A percentile compares a stretch with the other conserved stretches of the same genome.
These are phyloP conservation scores for Anthracocystis panici-leucophaei DNA, from an alignment of 1,284 basidiomycete genomes.

Conservation along the genomic window DNA sequence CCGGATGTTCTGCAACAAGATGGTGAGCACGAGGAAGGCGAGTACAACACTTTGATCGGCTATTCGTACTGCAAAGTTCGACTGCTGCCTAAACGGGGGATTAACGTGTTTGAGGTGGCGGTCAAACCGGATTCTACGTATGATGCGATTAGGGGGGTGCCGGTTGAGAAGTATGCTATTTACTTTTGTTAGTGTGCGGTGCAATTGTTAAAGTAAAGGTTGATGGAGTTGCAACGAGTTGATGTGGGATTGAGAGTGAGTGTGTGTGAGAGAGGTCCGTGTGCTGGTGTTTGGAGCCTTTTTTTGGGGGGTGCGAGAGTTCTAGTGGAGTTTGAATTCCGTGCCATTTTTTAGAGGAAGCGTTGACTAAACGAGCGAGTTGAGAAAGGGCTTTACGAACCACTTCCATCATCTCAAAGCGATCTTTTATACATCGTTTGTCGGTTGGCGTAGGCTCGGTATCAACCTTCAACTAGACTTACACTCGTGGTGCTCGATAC, in stretches of 20 bases:
- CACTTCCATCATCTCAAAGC: no score
- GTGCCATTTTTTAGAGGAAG: not conserved
- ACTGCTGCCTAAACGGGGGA: conserved; percentile 36
- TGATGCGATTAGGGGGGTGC: conserved; percentile 11
- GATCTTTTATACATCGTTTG: no score
- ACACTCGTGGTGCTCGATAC: no score
- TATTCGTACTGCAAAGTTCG: conserved; percentile 33
- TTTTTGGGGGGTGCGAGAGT: conserved; percentile 1
- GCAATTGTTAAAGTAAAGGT: not conserved
- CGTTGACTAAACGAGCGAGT: not conserved
- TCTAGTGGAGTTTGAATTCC: not conserved
- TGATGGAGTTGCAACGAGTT: no score
- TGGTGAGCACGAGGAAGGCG: not conserved
- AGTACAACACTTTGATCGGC: conserved; percentile 8
- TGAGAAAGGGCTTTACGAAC: no score
- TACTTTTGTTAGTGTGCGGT: conserved; percentile 33
- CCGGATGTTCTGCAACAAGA: conserved; percentile 15
- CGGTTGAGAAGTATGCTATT: conserved; percentile 37
- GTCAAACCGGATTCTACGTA: conserved; percentile 18
- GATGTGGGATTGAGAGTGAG: not conserved
- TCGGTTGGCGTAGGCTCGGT: no score
- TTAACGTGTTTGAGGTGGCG: conserved; percentile 45
- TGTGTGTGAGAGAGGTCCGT: not conserved
- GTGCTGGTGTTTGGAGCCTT: conserved; percentile 3
- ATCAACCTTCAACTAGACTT: no score